Percentiles rank a stretch among this genome's conserved stretches.
Conservation (phyloP, 2,329 filamentous ascomycete genomes). For the Clonostachys chloroleuca region DNA sequence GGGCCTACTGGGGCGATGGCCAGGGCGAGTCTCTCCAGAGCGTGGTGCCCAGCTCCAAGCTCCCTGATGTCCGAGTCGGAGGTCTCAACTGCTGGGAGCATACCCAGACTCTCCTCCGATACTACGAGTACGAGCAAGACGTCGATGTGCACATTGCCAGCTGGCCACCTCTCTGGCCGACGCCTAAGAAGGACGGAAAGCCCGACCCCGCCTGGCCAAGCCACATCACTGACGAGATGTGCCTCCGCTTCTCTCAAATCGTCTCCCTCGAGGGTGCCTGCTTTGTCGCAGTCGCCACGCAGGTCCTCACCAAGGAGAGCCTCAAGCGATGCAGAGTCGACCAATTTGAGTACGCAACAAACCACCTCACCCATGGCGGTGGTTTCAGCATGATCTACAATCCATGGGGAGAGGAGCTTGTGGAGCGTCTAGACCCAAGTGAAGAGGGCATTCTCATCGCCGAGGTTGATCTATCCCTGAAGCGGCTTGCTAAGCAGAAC, state of each 20-base stretch:
- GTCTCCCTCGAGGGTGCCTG: slow-evolving; percentile 51
- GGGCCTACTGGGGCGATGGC: slow-evolving; percentile 40
- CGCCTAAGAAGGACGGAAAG: slow-evolving; percentile 19
- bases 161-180: slow-evolving; percentile 28
- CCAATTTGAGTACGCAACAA: slow-evolving; percentile 24
- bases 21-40: slow-evolving; percentile 26
- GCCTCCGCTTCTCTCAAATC: slow-evolving; percentile 37
- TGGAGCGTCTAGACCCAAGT: slow-evolving; percentile 13
- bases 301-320: slow-evolving; percentile 36
- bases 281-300: slow-evolving; percentile 48
- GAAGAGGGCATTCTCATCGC: slow-evolving; percentile 28
- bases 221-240: slow-evolving; percentile 21
- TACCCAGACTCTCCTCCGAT: slow-evolving; percentile 40
- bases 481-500: slow-evolving; percentile 17
- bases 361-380: slow-evolving; percentile 16
- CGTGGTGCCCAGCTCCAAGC: slow-evolving; percentile 22
- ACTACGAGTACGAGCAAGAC: slow-evolving; percentile 32
- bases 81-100: slow-evolving; percentile 45
- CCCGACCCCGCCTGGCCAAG: slow-evolving; percentile 10
- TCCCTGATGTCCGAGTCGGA: slow-evolving; percentile 30
- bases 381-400: slow-evolving; percentile 21
- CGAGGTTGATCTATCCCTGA: slow-evolving; percentile 23
- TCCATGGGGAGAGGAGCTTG: slow-evolving; percentile 18
- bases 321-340: slow-evolving; percentile 17
- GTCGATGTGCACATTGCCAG: slow-evolving; percentile 40